Evolutionary conservation across 1,139 yeast species (phyloP), one percentile per base, ranked within the genome.

Genomic region (Taphrina communis): DNA sequence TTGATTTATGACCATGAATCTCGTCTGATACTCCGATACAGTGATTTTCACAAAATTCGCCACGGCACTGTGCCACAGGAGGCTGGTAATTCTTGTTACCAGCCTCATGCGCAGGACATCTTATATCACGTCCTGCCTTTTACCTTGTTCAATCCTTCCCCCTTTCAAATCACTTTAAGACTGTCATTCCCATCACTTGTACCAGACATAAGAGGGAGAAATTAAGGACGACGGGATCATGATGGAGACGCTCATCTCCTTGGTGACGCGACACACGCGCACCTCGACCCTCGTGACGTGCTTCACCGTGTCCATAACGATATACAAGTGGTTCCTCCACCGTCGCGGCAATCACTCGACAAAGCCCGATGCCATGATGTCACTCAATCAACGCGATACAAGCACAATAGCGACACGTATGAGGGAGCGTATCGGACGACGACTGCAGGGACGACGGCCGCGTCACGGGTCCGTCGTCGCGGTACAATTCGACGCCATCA

Each of bases 211-310:
- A 25, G 31, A 1, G 31, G 4, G 4, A 25, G 31, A 4, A 25
- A 25, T 2, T 4, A 4, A 25, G 31, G 31, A 25, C 31, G 31
- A 25, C 31, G 4, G 4, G 31, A 25, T 25, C 31, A 39, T 39
- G 12, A 56, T 56, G 60, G 36, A 53, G 7, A 21, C 25, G 11
- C 60, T 41, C 9, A 9, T 42, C 25, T 39, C 62, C 14, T 25
- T 58, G 21, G 41, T 44, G 19, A 9, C 46, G 25, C 42, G 21
- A 12, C 53, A 58, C 42, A 9, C 42, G 11, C 25, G 38, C 36
- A 58, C 62, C 14, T 36, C 62, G 42, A 58, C 62, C 12, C 38
- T 58, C 38, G 62, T 58, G 14, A 21, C 62, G 19, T 11, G 12
- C 53, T 14, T 58, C 41, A 58, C 53, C 11, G 38, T 46, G 14